Evolutionary conservation across 306 rosid species (phyloP).

Genomic region (cucumber (Cucumis sativus)): DNA sequence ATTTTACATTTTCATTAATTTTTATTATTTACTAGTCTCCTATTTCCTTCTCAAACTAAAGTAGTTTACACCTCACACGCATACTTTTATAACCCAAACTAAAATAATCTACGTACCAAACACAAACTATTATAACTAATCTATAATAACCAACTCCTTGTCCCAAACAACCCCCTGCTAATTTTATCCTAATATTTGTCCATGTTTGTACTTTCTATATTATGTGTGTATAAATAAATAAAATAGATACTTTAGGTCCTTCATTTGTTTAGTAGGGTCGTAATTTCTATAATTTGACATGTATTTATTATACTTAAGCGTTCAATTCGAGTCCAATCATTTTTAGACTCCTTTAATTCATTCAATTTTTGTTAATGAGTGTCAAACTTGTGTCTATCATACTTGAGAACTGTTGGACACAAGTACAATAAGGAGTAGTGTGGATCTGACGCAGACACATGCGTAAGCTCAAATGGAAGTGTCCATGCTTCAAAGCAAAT

Average conservation of each 20-base stretch:
- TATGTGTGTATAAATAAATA: too few species aligned
- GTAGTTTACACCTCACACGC: too few species aligned
- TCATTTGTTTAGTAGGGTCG: neutral
- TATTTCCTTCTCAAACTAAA: too few species aligned
- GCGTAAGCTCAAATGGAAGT: neutral
- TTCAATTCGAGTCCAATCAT: neutral
- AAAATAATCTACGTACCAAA: too few species aligned
- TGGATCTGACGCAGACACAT: neutral
- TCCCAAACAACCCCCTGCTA: neutral
- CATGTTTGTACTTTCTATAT: neutral
- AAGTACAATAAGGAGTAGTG: neutral
- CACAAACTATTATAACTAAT: too few species aligned
- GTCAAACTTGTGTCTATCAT: neutral
- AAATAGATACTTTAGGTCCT: neutral
- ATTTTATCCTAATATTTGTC: neutral
- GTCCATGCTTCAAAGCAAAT: neutral
- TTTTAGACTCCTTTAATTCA: neutral
- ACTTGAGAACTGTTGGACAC: neutral
- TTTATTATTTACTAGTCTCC: too few species aligned
- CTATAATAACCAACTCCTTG: too few species aligned
- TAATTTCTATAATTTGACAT: neutral
- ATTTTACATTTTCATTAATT: too few species aligned
- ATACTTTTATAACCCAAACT: too few species aligned
- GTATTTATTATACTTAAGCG: neutral
- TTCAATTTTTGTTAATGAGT: neutral